phyloP scores from a whole-genome alignment of 192 early-diverging fungal species.

The Funneliformis mosseae region DNA sequence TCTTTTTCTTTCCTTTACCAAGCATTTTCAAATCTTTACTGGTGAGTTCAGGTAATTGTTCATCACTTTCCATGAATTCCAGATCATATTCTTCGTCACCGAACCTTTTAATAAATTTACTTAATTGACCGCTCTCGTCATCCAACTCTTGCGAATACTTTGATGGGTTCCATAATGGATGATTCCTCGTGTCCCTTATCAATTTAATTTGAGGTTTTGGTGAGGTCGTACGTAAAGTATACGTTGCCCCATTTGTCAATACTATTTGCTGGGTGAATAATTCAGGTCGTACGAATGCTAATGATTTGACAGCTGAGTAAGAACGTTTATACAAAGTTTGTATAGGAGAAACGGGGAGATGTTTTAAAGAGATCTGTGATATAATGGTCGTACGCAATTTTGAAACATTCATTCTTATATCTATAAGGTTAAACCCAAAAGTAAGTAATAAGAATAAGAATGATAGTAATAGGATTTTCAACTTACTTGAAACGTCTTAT shows the following conservation, averaged over 20 bases:
- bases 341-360: neutral
- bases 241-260: constrained; percentile 88
- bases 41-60: constrained; percentile 38
- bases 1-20: neutral
- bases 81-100: constrained; percentile 61
- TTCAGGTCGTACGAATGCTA: constrained; percentile 50
- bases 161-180: constrained; percentile 91
- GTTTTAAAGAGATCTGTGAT: too few species aligned
- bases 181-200: constrained; percentile 91
- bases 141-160: constrained; percentile 54
- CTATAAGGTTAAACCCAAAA: too few species aligned
- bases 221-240: constrained; percentile 78
- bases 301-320: neutral
- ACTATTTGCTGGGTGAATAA: constrained; percentile 84
- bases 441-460: too few species aligned
- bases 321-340: neutral
- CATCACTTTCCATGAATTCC: constrained; percentile 51
- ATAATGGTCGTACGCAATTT: neutral
- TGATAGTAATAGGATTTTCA: too few species aligned
- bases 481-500: too few species aligned
- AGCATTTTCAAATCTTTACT: constrained; percentile 42
- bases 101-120: constrained; percentile 82
- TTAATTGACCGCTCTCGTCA: constrained; percentile 80
- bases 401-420: neutral
- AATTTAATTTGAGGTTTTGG: constrained; percentile 84